Evolutionary conservation across 306 rosid species (phyloP).

Genomic region (Vachellia pachyceras): DNA sequence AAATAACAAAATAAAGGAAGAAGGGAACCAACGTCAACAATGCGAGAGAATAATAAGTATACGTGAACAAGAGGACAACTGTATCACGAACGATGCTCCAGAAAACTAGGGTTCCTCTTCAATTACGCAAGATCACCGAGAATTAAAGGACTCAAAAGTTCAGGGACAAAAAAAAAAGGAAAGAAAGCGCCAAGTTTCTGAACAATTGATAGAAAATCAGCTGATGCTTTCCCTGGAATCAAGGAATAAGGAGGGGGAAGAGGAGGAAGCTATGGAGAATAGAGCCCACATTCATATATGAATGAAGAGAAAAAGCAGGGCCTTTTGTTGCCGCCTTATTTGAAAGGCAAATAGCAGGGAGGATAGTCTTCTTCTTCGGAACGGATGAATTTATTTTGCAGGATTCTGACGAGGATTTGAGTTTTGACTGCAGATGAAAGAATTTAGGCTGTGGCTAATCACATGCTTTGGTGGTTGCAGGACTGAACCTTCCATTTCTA

Average conservation of each 20-base stretch:
- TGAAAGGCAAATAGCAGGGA: not conserved
- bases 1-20: not conserved
- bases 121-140: not conserved
- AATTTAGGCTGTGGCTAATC: not conserved
- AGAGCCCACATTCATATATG: conserved; percentile 26
- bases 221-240: conserved; percentile 21
- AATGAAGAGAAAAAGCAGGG: not conserved
- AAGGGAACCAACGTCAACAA: not conserved
- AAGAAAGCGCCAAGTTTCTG: not conserved
- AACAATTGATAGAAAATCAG: not conserved
- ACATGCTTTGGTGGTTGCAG: not conserved
- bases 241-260: not conserved
- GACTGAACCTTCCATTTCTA: not conserved
- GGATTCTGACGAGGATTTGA: not conserved
- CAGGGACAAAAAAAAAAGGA: not conserved
- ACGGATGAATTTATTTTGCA: not conserved
- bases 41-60: not conserved
- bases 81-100: not conserved
- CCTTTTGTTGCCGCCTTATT: conserved; percentile 38
- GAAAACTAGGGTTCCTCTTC: conserved; percentile 43
- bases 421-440: not conserved
- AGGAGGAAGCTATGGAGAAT: conserved; percentile 20
- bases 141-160: not conserved
- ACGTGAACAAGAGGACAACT: not conserved
- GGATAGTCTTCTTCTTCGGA: not conserved